Evolutionary conservation across 495 filamentous ascomycete species (phyloP).

Genomic region (Cryomyces minteri): DNA sequence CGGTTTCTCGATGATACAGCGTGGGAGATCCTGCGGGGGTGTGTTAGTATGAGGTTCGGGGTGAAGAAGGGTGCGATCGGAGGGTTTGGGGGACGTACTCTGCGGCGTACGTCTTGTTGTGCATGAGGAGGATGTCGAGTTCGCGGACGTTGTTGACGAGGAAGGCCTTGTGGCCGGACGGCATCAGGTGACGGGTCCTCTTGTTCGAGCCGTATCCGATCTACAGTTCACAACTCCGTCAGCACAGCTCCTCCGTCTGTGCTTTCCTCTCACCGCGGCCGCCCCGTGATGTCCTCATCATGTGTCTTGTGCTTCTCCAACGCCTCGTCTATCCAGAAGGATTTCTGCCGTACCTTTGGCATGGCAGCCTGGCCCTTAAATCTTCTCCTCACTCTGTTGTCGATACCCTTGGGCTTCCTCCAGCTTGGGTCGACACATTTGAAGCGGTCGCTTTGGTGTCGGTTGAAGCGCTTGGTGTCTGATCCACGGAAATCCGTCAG

Average conservation of each 20-base stretch:
- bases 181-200: conserved; percentile 97
- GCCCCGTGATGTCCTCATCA: not conserved
- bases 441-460: conserved; percentile 94
- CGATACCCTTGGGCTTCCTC: conserved; percentile 99
- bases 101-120: conserved; percentile 96
- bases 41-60: not conserved
- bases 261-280: not conserved
- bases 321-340: not conserved
- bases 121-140: conserved; percentile 96
- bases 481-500: too few species aligned
- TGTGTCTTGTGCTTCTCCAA: not conserved
- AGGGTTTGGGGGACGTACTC: conserved; percentile 46
- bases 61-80: not conserved
- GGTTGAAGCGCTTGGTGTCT: conserved; percentile 66
- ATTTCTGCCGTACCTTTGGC: conserved; percentile 64
- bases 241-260: not conserved
- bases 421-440: conserved; percentile 71
- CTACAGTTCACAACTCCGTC: conserved; percentile 25
- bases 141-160: conserved; percentile 90
- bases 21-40: conserved; percentile 63
- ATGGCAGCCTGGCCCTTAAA: conserved; percentile 92
- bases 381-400: conserved; percentile 74
- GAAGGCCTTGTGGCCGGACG: conserved; percentile 98
- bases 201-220: conserved; percentile 97
- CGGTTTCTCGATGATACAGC: conserved; percentile 96